These are phyloP conservation scores for Exophiala calicioides DNA, from an alignment of 2,329 filamentous ascomycete genomes.

Conservation along the genomic window DNA sequence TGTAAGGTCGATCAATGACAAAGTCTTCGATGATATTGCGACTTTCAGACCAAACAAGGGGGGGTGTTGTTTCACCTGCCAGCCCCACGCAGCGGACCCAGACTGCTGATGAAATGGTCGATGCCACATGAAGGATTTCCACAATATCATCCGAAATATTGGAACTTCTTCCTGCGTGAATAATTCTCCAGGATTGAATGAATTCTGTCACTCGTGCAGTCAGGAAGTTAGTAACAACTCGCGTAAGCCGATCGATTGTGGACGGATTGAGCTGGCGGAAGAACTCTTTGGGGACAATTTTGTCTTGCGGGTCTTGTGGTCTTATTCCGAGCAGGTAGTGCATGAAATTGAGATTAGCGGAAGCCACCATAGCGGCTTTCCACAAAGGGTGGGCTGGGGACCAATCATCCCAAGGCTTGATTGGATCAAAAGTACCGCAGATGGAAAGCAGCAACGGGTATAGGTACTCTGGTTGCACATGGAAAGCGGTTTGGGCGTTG, in stretches of 20 bases:
- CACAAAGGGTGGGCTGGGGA: slow-evolving; percentile 18
- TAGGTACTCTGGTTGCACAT: slow-evolving; percentile 67
- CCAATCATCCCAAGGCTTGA: slow-evolving; percentile 14
- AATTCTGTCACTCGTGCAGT: slow-evolving; percentile 49
- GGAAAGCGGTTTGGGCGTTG: slow-evolving; percentile 63
- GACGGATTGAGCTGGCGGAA: slow-evolving; percentile 16
- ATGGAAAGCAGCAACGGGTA: slow-evolving; percentile 70
- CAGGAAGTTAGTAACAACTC: slow-evolving; percentile 48
- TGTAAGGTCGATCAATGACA: slow-evolving; percentile 5
- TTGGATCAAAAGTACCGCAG: slow-evolving; percentile 48
- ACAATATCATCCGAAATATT: slow-evolving; percentile 51
- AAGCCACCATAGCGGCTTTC: slow-evolving; percentile 7
- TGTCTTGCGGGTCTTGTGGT: not conserved
- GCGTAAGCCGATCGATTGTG: slow-evolving; percentile 32
- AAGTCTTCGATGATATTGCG: slow-evolving; percentile 11
- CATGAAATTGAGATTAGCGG: slow-evolving; percentile 12
- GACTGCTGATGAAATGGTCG: slow-evolving; percentile 13
- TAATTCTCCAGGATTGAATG: slow-evolving; percentile 46
- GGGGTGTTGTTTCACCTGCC: slow-evolving; percentile 1
- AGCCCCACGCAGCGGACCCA: slow-evolving; percentile 6
- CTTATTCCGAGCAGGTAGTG: slow-evolving; percentile 15
- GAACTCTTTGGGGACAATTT: not conserved
- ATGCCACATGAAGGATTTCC: slow-evolving; percentile 16
- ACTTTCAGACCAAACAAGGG: slow-evolving; percentile 7
- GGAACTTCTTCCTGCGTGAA: slow-evolving; percentile 44